Evolutionary conservation across 495 filamentous ascomycete genomes (phyloP), one percentile per base, ranked within the genome.

Genomic region (Aspergillus asperescens): DNA sequence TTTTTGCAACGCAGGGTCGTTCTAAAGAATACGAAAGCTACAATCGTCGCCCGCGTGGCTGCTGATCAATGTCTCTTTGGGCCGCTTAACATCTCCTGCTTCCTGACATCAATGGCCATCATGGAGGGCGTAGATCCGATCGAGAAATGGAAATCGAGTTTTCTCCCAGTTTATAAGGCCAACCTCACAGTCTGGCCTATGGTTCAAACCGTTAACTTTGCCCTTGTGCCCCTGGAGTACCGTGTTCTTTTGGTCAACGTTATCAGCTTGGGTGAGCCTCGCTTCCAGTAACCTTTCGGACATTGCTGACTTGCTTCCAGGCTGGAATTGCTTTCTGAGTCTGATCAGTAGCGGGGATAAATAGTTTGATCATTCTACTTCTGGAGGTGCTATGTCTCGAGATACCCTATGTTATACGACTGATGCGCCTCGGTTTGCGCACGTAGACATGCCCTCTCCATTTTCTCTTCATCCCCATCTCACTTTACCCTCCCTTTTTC

Each of bases 311-410:
- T 59, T 48, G 45, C 12, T 58, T 38, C 67, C 77, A 81, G 92
- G 90, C 54, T 98, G 93, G 93, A 98, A 98, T 64, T 96, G 89
- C 66, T 93, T 96, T 67, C 69, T 98, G 44, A 96, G 90, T 70
- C 84, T 79, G 64, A 72, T 94, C 54, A 95, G 91, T 70, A 91
- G 76, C 51, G 70, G 73, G 23, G 71, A 68, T 37, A 60, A 64
- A 54, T 67, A 45, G 59, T 53, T 42, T 20, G n/a, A n/a, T n/a
- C 6, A 27, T 44, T 48, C 22, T 8, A 50, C 38, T 22, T 20
- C 25, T 19, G n/a, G 45, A 48, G 13, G 54, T 34, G n/a, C n/a
- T 42, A 39, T 50, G 29, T 54, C 57, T 60, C 52, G 39, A 55
- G 60, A 65, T 67, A 63, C 62, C 59, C 52, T 50, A 59, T 42